Conservation (phyloP, 768 basidiomycete genomes). For the Tephrocybe rancida region DNA sequence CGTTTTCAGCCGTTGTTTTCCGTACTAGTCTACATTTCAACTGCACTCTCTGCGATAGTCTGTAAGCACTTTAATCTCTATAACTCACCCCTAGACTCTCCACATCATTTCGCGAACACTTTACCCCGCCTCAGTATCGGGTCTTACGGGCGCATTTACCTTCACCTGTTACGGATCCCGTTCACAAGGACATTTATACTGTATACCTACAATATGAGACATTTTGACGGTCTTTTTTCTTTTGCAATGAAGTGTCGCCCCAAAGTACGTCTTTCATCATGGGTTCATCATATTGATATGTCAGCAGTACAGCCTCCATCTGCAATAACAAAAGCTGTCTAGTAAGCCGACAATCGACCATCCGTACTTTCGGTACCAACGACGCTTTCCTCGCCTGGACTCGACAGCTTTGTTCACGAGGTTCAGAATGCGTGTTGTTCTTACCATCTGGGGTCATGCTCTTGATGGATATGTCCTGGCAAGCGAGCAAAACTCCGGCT, state of each 20-base stretch:
- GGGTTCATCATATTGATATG: not conserved
- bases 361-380: not conserved
- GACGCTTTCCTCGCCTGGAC: not conserved
- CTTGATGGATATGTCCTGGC: not conserved
- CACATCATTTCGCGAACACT: slow-evolving; percentile 29
- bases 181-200: slow-evolving; percentile 44
- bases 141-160: slow-evolving; percentile 38
- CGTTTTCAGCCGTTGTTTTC: slow-evolving; percentile 60
- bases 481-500: not conserved
- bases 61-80: slow-evolving; percentile 54
- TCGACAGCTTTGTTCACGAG: slow-evolving; percentile 3
- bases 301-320: not conserved
- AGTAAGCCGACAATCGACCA: not conserved
- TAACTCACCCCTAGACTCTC: slow-evolving; percentile 28
- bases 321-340: not conserved
- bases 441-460: not conserved
- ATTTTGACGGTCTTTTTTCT: slow-evolving; percentile 32
- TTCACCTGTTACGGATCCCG: slow-evolving; percentile 35
- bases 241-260: too few species aligned
- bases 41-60: slow-evolving; percentile 68
- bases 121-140: slow-evolving; percentile 31
- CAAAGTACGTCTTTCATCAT: not conserved
- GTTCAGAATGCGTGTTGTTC: not conserved
- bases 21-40: slow-evolving; percentile 58
- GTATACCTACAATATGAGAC: slow-evolving; percentile 46